Percentiles rank a stretch among this genome's conserved stretches.
Conservation (phyloP, 2,329 filamentous ascomycete genomes). For the Aspergillus luchuensis region DNA sequence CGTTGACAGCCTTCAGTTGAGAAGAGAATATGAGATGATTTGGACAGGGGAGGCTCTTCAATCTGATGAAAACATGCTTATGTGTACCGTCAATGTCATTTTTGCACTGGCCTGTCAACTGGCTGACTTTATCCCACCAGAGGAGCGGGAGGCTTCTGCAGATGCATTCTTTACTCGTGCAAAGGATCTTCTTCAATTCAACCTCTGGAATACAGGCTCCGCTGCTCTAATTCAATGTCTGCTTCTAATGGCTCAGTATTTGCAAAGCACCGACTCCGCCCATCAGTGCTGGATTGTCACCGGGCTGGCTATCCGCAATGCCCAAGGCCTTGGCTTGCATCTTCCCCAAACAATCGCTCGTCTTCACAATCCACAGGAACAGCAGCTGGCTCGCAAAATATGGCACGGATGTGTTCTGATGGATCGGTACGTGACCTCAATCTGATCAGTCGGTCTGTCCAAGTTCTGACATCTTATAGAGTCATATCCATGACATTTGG, state of each 20-base stretch:
- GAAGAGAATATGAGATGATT: constrained; percentile 43
- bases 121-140: constrained; percentile 42
- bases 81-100: constrained; percentile 51
- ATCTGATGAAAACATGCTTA: constrained; percentile 46
- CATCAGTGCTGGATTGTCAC: constrained; percentile 56
- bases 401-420: constrained; percentile 43
- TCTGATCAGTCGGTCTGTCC: not conserved
- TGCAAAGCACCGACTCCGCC: constrained; percentile 52
- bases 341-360: constrained; percentile 42
- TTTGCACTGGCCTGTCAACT: constrained; percentile 52
- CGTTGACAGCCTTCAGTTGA: constrained; percentile 43
- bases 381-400: constrained; percentile 34
- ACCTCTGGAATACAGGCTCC: constrained; percentile 48
- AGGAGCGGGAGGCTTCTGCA: constrained; percentile 46
- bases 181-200: constrained; percentile 46
- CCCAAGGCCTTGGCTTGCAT: constrained; percentile 52
- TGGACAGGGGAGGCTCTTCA: constrained; percentile 44
- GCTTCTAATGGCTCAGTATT: constrained; percentile 52
- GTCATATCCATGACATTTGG: constrained; percentile 44
- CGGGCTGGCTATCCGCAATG: constrained; percentile 50
- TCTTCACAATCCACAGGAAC: constrained; percentile 28
- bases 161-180: constrained; percentile 49
- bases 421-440: constrained; percentile 31
- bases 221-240: constrained; percentile 51
- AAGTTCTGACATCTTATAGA: constrained; percentile 15